Evolutionary conservation across 2,329 filamentous ascomycete species (phyloP), one percentile per base, ranked within the genome.

Genomic region (Colletotrichum sp.): DNA sequence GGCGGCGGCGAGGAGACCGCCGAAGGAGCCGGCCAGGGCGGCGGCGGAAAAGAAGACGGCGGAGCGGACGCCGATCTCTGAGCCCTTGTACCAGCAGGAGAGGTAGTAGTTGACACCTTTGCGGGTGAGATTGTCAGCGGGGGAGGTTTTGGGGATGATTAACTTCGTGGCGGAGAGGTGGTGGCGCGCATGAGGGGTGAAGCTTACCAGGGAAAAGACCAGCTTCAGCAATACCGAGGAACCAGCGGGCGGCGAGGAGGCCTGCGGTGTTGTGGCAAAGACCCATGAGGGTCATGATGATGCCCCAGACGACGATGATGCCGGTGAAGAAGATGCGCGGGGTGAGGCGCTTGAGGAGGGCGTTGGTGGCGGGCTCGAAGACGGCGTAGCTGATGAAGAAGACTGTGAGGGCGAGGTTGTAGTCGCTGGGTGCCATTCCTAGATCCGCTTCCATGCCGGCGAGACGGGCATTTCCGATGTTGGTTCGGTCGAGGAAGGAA

Each of bases 1-100:
- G 0, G 91, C 93, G 0, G 92, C 93, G 0, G 93, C 93, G 2
- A 95, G 87, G 1, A 95, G 87, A 3, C 93, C 93, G 80, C 93
- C 93, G 74, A 95, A 95, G 0, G 92, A 94, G 1, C 94, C 94
- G 0, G 94, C 94, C 0, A 96, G 85, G 0, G 94, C 94, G 0
- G 94, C 94, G 0, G 94, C 94, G 0, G 93, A 94, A 86, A 96
- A 96, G 88, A 96, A 96, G 57, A 95, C 92, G 18, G 94, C 93
- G 73, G 84, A 92, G 34, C 94, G 90, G 10, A 95, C 89, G 55
- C 94, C 94, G 67, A 96, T 93, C 79, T 97, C 95, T 2, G 89
- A 90, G 10, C 94, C 88, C 81, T 91, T 94, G 81, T 96, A 97
- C 94, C 94, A 96, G 81, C 93, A 95, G 0, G 92, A 93, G 0